Base-by-base conservation (phyloP, 2,329 filamentous ascomycete species). In the Trichophyton simii region DNA sequence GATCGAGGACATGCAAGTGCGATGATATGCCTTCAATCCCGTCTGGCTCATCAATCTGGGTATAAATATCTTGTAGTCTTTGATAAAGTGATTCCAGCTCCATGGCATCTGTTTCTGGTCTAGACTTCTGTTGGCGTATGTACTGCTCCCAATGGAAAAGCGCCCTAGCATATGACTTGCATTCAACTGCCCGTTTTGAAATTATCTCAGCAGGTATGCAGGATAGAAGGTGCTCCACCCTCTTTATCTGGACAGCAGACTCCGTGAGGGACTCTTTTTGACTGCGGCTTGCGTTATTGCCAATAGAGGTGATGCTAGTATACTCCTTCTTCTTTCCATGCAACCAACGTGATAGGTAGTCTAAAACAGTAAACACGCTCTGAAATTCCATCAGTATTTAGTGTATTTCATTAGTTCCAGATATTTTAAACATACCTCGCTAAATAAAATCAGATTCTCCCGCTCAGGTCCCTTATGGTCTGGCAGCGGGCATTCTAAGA, bases 11-110 rank as follows among this genome's bases (percentile, higher is more conserved):
- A 62, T 88, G 87, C 2, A 97, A 78, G 71, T 94, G 88, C 20
- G 90, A 85, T 1, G 92, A 95, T 63, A 99, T 92, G 2, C 94
- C 94, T 71, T 97, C 91, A 38, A 99, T 86, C 0, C 92, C 91
- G 72, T 99, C 94, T 0, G 94, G 95, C 68, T 99, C 94, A 69
- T 99, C 94, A 63, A 99, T 97, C 67, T 96, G 88, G 0, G 90
- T 89, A 73, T 99, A 99, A 18, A 99, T 96, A 60, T 92, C 86
- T 70, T 97, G 92, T 25, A 99, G 78, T 63, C 86, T 84, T 66
- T 90, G 84, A 63, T 95, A 82, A 3, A 94, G 79, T 25, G 83
- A 80, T 60, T 87, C 80, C 54, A 79, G 71, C 57, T 78, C 80
- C n/a, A 82, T 76, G 11, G 70, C 65, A 22, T 84, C 81, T 1